These are phyloP conservation scores for Phanerochaete sordida DNA, from an alignment of 768 basidiomycete species.

Conservation along the genomic window DNA sequence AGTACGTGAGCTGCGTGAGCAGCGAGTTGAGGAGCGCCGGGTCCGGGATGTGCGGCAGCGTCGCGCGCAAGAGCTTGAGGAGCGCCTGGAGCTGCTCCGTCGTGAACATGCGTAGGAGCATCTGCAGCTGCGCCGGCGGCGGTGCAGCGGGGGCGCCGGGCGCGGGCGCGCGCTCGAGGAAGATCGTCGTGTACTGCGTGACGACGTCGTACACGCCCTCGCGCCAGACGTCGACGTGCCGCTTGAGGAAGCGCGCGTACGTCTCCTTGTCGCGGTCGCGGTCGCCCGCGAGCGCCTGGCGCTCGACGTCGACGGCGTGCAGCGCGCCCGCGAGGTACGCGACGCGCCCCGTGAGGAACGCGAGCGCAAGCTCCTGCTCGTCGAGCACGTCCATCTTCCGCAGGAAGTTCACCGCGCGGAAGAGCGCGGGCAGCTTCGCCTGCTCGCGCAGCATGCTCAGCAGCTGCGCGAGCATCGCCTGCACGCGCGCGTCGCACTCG, in stretches of 20 bases:
- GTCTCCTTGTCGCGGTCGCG: constrained; percentile 63
- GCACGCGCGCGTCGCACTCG: constrained; percentile 57
- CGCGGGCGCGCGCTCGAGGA: constrained; percentile 61
- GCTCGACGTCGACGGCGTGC: constrained; percentile 43
- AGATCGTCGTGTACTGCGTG: constrained; percentile 86
- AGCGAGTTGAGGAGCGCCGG: constrained; percentile 72
- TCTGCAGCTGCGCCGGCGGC: constrained; percentile 33
- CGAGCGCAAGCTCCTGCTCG: constrained; percentile 77
- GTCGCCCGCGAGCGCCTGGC: constrained; percentile 33
- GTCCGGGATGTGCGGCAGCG: constrained; percentile 57
- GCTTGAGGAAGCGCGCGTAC: constrained; percentile 73
- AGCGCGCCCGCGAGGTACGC: constrained; percentile 58
- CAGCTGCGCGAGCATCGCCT: constrained; percentile 71
- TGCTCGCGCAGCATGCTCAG: constrained; percentile 78
- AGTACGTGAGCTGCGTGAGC: constrained; percentile 92
- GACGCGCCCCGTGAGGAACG: constrained; percentile 76
- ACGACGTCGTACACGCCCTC: constrained; percentile 92
- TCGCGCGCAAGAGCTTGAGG: constrained; percentile 57
- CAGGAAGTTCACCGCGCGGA: constrained; percentile 87
- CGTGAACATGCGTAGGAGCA: constrained; percentile 62
- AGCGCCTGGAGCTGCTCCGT: constrained; percentile 63
- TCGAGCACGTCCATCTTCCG: constrained; percentile 74
- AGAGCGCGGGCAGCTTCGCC: constrained; percentile 82
- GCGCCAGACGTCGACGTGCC: constrained; percentile 87
- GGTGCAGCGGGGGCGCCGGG: constrained; percentile 3